These are phyloP conservation scores for Tuber calosporum DNA, from an alignment of 495 filamentous ascomycete species.

Conservation along the genomic window DNA sequence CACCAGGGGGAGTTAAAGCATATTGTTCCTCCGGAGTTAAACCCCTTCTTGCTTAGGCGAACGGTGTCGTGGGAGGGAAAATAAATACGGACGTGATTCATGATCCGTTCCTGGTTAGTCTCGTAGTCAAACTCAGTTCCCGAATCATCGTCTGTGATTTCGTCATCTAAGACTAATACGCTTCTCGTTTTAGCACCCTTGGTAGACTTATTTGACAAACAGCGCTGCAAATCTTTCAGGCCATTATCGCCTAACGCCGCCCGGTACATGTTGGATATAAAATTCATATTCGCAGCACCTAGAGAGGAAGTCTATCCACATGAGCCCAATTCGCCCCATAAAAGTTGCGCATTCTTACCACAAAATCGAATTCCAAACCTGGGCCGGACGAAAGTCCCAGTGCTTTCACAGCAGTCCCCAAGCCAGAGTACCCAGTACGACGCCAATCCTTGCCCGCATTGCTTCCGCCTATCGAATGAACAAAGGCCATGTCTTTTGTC, in stretches of 20 bases:
- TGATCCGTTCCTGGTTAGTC: constrained; percentile 44
- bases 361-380: constrained; percentile 51
- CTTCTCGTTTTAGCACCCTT: constrained; percentile 49
- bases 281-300: constrained; percentile 61
- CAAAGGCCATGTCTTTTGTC: constrained; percentile 55
- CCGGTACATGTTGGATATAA: constrained; percentile 64
- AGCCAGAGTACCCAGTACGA: constrained; percentile 58
- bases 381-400: constrained; percentile 50
- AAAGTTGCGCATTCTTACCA: constrained; percentile 44
- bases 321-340: constrained; percentile 14
- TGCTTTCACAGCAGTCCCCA: constrained; percentile 52
- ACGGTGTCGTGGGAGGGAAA: constrained; percentile 78
- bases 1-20: constrained; percentile 68
- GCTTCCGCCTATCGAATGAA: constrained; percentile 60
- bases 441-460: constrained; percentile 48
- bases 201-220: neutral
- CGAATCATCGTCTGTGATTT: constrained; percentile 42
- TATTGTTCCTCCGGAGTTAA: constrained; percentile 65
- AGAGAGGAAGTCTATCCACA: constrained; percentile 62
- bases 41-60: constrained; percentile 52
- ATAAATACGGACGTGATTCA: constrained; percentile 60
- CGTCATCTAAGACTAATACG: constrained; percentile 50
- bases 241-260: constrained; percentile 46
- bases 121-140: constrained; percentile 37
- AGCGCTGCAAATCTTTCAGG: constrained; percentile 16